Evolutionary conservation across 208 protist genomes (phyloP), one percentile per base, ranked within the genome.

Genomic region (Sergeia podlipaevii): DNA sequence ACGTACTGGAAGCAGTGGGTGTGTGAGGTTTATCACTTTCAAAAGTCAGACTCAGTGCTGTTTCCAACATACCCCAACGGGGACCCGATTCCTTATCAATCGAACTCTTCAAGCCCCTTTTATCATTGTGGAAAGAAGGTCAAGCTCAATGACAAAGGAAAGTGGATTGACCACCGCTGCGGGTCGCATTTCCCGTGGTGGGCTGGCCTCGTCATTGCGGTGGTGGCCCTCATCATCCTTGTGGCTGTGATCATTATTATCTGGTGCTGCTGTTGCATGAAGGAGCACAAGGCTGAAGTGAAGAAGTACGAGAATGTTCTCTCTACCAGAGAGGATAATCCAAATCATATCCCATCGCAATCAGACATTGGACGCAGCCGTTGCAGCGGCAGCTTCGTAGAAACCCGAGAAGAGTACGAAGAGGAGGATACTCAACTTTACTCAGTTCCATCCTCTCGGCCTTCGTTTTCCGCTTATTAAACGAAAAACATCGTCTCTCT

Each of bases 11-110:
- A 21, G 24, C 47, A 77, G 48, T 88, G 70, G 65, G 58, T 89
- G 20, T 89, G 80, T 45, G 77, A 79, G 51, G 65, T 54, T 41
- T 89, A 89, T 65, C 57, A 73, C 34, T 85, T 72, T 57, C 52
- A 77, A 4, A 20, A 38, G 27, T 65, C 53, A 5, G 80, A 89
- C 58, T 32, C 44, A 17, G 32, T 58, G 33, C 53, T 77, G 59
- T 78, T 77, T 47, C 67, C 77, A 6, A 84, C 77, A 32, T 84
- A 65, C 55, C 64, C 67, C 10, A 60, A 84, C 32, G 77, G 77
- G 45, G 57, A 67, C 36, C 37, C 71, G 26, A 84, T 84, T 41
- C 13, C 34, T 8, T 58, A 42, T 3, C 21, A 47, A 6, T 38
- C 39, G 20, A 46, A 24, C 50, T 47, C 34, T 32, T 2, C 37